Percentiles rank a stretch among this genome's conserved stretches.
These are phyloP conservation scores for Penicillium sp. DNA, from an alignment of 2,329 filamentous ascomycete genomes.

Conservation along the genomic window DNA sequence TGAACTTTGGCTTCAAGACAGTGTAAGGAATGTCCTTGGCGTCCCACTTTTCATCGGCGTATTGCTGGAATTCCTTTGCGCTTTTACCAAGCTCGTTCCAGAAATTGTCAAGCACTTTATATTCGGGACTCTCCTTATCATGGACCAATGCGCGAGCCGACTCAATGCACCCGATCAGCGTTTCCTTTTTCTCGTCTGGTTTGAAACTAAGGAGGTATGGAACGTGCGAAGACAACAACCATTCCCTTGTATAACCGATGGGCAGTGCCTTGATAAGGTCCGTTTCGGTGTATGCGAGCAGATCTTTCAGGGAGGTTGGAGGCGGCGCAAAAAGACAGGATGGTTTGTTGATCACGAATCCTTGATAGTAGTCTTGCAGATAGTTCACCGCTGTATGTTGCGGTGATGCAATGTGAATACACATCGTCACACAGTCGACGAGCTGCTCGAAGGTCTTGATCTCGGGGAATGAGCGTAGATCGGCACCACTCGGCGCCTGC, in stretches of 20 bases:
- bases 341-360: constrained; percentile 11
- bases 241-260: constrained; percentile 3
- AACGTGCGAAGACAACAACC: constrained; percentile 7
- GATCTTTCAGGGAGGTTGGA: background rate
- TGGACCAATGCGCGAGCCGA: too few species aligned
- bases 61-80: too few species aligned
- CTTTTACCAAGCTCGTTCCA: too few species aligned
- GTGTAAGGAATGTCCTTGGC: too few species aligned
- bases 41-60: too few species aligned
- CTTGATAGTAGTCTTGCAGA: constrained; percentile 13
- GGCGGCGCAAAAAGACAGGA: constrained; percentile 3
- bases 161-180: too few species aligned
- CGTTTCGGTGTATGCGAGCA: constrained; percentile 3
- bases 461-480: background rate
- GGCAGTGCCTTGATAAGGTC: constrained; percentile 7
- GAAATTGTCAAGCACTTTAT: too few species aligned
- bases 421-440: constrained; percentile 12
- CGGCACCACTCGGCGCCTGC: background rate
- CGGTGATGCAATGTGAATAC: constrained; percentile 12
- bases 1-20: too few species aligned
- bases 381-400: constrained; percentile 13
- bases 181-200: background rate
- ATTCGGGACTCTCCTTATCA: too few species aligned
- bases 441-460: constrained; percentile 5
- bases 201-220: constrained; percentile 3